These are phyloP conservation scores for Halenospora varia DNA, from an alignment of 495 filamentous ascomycete species.

Conservation along the genomic window DNA sequence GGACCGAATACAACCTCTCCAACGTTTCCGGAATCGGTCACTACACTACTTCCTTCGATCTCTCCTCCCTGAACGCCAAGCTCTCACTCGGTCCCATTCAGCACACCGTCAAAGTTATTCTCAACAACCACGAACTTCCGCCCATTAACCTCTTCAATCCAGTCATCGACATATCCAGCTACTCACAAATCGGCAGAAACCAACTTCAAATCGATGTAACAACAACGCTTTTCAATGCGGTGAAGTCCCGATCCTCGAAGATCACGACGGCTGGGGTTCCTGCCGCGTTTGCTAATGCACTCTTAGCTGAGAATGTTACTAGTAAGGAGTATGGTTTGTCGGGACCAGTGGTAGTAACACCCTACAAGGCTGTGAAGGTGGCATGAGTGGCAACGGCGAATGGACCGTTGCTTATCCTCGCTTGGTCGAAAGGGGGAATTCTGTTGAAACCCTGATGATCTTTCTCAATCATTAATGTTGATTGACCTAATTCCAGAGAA, in stretches of 20 bases:
- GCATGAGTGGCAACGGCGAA: background rate
- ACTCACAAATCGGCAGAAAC: constrained; percentile 22
- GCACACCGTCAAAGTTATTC: constrained; percentile 27
- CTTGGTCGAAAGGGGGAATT: background rate
- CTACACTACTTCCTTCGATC: constrained; percentile 39
- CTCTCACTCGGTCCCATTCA: constrained; percentile 31
- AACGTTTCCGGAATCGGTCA: constrained; percentile 45
- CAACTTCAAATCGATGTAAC: constrained; percentile 17
- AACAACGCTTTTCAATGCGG: constrained; percentile 25
- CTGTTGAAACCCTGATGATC: background rate
- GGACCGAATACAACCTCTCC: constrained; percentile 31
- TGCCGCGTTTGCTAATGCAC: background rate
- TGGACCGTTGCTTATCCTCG: background rate
- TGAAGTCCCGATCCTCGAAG: constrained; percentile 9
- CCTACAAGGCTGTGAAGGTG: background rate
- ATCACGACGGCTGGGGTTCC: background rate
- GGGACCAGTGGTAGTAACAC: background rate
- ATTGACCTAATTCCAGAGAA: too few relatives aligned
- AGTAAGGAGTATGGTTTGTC: background rate
- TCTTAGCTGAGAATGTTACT: background rate
- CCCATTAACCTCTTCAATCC: constrained; percentile 25
- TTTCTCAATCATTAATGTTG: too few relatives aligned
- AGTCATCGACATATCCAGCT: constrained; percentile 21
- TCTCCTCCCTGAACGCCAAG: constrained; percentile 26
- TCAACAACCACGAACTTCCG: constrained; percentile 25